These are phyloP conservation scores for Aspergillus quadrilineatus DNA, from an alignment of 2,329 filamentous ascomycete genomes.

Conservation along the genomic window DNA sequence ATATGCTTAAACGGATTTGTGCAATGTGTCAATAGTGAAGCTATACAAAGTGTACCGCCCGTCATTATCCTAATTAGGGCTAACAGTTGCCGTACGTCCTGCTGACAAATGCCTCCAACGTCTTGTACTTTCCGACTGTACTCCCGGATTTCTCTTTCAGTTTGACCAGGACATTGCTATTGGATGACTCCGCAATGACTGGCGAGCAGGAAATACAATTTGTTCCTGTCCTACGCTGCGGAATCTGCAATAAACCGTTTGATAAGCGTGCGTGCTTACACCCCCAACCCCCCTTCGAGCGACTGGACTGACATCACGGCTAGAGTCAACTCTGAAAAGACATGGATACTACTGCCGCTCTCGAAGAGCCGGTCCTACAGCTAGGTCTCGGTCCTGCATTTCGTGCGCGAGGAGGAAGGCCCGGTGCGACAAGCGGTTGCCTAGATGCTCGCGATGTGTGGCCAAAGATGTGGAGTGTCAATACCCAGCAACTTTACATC, in stretches of 20 bases:
- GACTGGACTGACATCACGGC: background rate
- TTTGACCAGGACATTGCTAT: no score
- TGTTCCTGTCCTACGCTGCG: constrained; percentile 1
- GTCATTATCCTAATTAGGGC: background rate
- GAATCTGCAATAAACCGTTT: constrained; percentile 6
- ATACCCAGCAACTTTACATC: constrained; percentile 29
- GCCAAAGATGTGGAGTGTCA: constrained; percentile 37
- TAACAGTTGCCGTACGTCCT: background rate
- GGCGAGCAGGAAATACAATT: background rate
- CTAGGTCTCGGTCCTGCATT: constrained; percentile 38
- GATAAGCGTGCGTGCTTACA: background rate
- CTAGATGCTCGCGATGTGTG: constrained; percentile 42
- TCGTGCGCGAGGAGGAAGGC: constrained; percentile 39
- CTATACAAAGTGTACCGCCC: constrained; percentile 7
- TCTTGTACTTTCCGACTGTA: background rate
- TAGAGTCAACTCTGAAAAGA: constrained; percentile 45
- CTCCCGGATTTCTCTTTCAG: background rate
- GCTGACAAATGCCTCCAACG: background rate
- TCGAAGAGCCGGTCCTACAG: constrained; percentile 26
- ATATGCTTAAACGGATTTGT: background rate
- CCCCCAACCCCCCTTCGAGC: no score
- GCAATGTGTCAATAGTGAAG: background rate
- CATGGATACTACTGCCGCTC: constrained; percentile 49
- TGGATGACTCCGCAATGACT: background rate
- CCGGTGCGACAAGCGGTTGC: constrained; percentile 40